Percentiles rank a stretch among this genome's conserved stretches.
Evolutionary conservation across 2,329 filamentous ascomycete genomes (phyloP).

Genomic region (Aspergillus fumigatus): DNA sequence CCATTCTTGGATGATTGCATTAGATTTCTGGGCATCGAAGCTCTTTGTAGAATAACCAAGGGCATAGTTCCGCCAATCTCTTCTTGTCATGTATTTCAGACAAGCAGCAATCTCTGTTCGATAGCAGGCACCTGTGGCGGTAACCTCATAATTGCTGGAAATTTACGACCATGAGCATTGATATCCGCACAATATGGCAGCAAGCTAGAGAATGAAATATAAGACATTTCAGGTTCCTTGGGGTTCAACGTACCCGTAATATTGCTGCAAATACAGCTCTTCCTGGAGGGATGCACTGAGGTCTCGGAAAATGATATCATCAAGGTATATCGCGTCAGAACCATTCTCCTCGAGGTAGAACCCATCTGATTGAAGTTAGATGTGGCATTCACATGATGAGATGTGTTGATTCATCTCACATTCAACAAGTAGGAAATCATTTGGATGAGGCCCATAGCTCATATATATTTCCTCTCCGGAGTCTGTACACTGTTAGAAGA

Average conservation of each 20-base stretch:
- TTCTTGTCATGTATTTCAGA: constrained; percentile 35
- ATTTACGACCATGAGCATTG: background rate
- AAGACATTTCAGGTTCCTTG: background rate
- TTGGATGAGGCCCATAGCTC: constrained; percentile 42
- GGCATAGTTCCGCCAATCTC: constrained; percentile 37
- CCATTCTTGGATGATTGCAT: constrained; percentile 32
- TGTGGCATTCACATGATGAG: background rate
- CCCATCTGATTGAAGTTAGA: constrained; percentile 29
- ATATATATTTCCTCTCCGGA: constrained; percentile 42
- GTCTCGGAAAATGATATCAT: constrained; percentile 38
- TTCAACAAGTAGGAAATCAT: constrained; percentile 41
- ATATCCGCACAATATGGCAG: background rate
- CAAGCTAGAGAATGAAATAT: background rate
- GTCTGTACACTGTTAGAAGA: background rate
- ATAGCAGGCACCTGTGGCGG: constrained; percentile 36
- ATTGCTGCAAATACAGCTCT: constrained; percentile 33
- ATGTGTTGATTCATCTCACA: constrained; percentile 27
- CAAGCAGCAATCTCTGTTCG: constrained; percentile 41
- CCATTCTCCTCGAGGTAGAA: constrained; percentile 39
- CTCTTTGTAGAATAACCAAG: constrained; percentile 31
- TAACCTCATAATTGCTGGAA: constrained; percentile 40
- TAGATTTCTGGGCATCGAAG: constrained; percentile 27
- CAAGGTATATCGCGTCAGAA: constrained; percentile 38
- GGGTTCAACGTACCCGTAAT: constrained; percentile 32
- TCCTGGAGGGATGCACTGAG: constrained; percentile 25